Percentiles rank a stretch among this genome's conserved stretches.
Evolutionary conservation across 139 green algal genomes (phyloP).

Genomic region (Mesostigma viride): DNA sequence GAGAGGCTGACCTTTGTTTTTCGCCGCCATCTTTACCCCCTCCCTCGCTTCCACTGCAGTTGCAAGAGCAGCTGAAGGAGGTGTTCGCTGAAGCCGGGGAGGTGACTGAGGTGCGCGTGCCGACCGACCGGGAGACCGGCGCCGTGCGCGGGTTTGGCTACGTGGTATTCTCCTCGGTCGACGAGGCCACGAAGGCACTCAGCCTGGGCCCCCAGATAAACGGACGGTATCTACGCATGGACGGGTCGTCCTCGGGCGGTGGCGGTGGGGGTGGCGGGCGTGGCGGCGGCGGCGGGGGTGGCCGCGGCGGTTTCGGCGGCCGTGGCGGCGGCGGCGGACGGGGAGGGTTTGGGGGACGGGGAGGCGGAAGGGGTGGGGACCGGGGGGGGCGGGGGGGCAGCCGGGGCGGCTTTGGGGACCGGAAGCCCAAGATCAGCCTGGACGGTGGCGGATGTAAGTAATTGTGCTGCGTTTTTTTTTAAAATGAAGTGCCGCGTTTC

Average conservation of each 20-base stretch:
- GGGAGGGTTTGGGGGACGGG: conserved; percentile 9
- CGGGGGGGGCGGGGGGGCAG: conserved; percentile 16
- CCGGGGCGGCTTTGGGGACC: background rate
- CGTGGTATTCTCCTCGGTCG: conserved; percentile 49
- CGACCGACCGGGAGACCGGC: conserved; percentile 58
- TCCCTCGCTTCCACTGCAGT: too few species aligned
- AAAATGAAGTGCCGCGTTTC: too few species aligned
- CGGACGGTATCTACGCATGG: conserved; percentile 54
- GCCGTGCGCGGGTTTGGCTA: conserved; percentile 65
- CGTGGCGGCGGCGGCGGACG: conserved; percentile 24
- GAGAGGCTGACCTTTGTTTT: too few species aligned
- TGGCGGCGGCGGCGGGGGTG: conserved; percentile 28
- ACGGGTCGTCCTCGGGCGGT: conserved; percentile 36
- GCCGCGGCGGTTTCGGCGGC: conserved; percentile 32
- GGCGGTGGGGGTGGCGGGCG: conserved; percentile 36
- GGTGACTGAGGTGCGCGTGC: conserved; percentile 51
- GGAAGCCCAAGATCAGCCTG: too few species aligned
- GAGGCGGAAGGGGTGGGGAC: conserved; percentile 12
- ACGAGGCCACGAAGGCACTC: conserved; percentile 46
- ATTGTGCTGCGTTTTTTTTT: too few species aligned
- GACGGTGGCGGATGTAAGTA: too few species aligned
- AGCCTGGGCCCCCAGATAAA: conserved; percentile 47
- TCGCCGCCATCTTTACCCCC: too few species aligned
- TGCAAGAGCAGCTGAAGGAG: conserved; percentile 48
- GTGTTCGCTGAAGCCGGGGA: conserved; percentile 47